Evolutionary conservation across 2,329 filamentous ascomycete species (phyloP).

Genomic region (Plectosphaerella cucumerina): DNA sequence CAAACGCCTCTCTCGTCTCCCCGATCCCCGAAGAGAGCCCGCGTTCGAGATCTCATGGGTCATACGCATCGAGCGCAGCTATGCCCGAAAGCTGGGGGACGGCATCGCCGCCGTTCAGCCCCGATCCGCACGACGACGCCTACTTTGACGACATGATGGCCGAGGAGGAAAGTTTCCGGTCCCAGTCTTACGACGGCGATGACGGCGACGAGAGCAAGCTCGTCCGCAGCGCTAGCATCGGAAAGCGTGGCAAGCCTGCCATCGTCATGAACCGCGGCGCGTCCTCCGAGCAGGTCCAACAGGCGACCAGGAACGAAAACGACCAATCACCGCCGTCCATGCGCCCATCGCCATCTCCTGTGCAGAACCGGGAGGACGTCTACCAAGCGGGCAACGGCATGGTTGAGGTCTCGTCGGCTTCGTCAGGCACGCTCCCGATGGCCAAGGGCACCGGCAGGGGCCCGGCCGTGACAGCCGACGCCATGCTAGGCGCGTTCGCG

Average conservation of each 20-base stretch:
- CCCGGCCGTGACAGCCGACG: conserved; percentile 34
- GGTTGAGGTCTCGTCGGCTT: conserved; percentile 41
- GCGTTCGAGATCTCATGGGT: conserved; percentile 53
- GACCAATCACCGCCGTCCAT: conserved; percentile 14
- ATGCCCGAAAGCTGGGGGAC: conserved; percentile 67
- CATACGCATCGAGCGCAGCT: conserved; percentile 67
- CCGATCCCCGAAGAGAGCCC: conserved; percentile 72
- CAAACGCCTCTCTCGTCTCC: conserved; percentile 63
- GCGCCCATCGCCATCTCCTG: conserved; percentile 30
- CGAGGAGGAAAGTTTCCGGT: conserved; percentile 31
- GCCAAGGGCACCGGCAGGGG: conserved; percentile 15
- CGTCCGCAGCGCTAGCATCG: conserved; percentile 58
- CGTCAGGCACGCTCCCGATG: conserved; percentile 36
- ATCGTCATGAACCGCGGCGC: conserved; percentile 40
- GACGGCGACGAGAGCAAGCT: conserved; percentile 52
- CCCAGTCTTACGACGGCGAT: conserved; percentile 34
- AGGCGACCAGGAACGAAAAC: conserved; percentile 18
- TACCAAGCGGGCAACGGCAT: conserved; percentile 42
- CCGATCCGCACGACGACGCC: conserved; percentile 37
- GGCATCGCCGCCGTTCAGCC: conserved; percentile 38
- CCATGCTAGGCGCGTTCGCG: conserved; percentile 46
- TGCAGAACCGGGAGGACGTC: conserved; percentile 25
- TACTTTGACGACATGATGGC: conserved; percentile 46
- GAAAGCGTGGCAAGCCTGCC: conserved; percentile 55
- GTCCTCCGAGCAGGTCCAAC: conserved; percentile 10